These are phyloP conservation scores for Jamesozyma lodderae DNA, from an alignment of 805 yeast species.

Conservation along the genomic window DNA sequence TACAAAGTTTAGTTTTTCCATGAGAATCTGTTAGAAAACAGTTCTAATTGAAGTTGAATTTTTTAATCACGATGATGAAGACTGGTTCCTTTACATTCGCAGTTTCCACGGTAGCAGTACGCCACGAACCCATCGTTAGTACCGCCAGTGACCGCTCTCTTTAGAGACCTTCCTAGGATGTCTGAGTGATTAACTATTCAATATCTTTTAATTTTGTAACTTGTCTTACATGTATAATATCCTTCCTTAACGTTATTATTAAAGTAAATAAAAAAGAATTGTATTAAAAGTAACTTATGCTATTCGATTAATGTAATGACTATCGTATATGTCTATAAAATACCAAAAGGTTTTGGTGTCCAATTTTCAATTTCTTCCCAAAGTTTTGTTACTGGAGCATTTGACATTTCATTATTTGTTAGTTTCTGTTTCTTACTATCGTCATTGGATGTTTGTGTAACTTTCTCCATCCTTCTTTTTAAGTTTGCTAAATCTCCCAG, in stretches of 20 bases:
- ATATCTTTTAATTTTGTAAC: slow-evolving; percentile 7
- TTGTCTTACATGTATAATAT: too few relatives aligned
- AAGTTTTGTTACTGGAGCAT: not conserved
- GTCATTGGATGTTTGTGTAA: not conserved
- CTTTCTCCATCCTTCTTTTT: slow-evolving; percentile 19
- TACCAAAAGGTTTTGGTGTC: slow-evolving; percentile 51
- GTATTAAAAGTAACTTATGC: too few relatives aligned
- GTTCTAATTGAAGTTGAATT: not conserved
- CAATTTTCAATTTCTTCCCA: slow-evolving; percentile 28
- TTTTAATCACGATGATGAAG: slow-evolving; percentile 54
- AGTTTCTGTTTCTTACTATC: not conserved
- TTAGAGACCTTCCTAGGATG: slow-evolving; percentile 80
- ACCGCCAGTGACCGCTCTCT: slow-evolving; percentile 76
- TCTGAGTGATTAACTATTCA: slow-evolving; percentile 45
- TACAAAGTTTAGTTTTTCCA: not conserved
- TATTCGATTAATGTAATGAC: too few relatives aligned
- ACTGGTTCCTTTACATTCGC: slow-evolving; percentile 74
- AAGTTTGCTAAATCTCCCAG: slow-evolving; percentile 25
- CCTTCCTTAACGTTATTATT: too few relatives aligned
- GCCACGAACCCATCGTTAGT: slow-evolving; percentile 66
- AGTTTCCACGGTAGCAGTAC: slow-evolving; percentile 92
- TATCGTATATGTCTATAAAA: slow-evolving; percentile 16
- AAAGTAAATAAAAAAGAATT: too few relatives aligned
- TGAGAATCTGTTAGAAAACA: slow-evolving; percentile 1
- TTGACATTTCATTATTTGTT: not conserved